A percentile compares a stretch with the other conserved stretches of the same genome.
phyloP scores from a whole-genome alignment of 192 early-diverging fungal genomes.

The Umbelopsis sp. region DNA sequence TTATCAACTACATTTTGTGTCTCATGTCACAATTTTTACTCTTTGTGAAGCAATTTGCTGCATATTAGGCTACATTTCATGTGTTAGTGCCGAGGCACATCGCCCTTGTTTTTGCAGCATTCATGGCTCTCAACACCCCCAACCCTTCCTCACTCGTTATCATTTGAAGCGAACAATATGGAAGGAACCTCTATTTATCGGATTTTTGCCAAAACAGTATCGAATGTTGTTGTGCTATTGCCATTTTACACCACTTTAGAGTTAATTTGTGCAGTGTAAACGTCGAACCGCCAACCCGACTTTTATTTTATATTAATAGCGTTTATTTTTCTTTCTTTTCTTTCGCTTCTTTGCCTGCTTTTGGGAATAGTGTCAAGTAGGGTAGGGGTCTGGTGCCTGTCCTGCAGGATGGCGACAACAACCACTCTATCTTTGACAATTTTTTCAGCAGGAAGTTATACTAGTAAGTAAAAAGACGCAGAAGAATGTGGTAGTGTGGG shows the following conservation, averaged over 20 bases:
- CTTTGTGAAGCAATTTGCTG: too few species aligned
- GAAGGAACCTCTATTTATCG: neutral
- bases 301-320: neutral
- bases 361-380: neutral
- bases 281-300: too few species aligned
- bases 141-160: too few species aligned
- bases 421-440: neutral
- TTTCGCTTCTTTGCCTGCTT: neutral
- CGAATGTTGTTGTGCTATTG: conserved; percentile 5
- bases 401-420: conserved; percentile 23
- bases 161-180: too few species aligned
- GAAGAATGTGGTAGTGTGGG: neutral
- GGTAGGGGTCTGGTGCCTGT: conserved; percentile 1
- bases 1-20: too few species aligned
- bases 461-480: neutral
- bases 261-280: too few species aligned
- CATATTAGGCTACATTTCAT: too few species aligned
- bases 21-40: too few species aligned
- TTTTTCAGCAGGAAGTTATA: neutral
- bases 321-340: conserved; percentile 4
- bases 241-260: neutral
- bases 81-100: too few species aligned
- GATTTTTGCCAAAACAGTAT: neutral
- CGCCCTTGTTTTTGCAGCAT: too few species aligned
- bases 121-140: too few species aligned